Percentiles rank a stretch among this genome's conserved stretches.
phyloP scores from a whole-genome alignment of 371 early-diverging fungal genomes.

The Haplosporangium sp. region DNA sequence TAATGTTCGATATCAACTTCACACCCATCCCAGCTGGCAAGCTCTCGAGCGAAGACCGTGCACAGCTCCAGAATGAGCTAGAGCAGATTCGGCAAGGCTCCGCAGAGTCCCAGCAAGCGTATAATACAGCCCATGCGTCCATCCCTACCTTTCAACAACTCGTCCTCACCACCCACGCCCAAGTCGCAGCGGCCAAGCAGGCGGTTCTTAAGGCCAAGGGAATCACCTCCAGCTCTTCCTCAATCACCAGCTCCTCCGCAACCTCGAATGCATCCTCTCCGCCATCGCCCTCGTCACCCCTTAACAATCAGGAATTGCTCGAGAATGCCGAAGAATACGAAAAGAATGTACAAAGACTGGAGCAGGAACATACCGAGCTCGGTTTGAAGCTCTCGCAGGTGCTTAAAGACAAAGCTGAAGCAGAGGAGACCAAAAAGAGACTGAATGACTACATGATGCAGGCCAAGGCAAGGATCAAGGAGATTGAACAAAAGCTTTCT shows the following conservation, averaged over 20 bases:
- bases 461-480: constrained; percentile 44
- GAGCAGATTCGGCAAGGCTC: constrained; percentile 28
- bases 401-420: constrained; percentile 48
- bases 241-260: constrained; percentile 15
- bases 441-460: constrained; percentile 37
- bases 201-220: constrained; percentile 41
- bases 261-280: constrained; percentile 42
- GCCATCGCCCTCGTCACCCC: constrained; percentile 39
- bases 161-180: constrained; percentile 48
- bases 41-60: constrained; percentile 28
- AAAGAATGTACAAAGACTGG: constrained; percentile 19
- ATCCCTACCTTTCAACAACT: constrained; percentile 47
- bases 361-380: constrained; percentile 37
- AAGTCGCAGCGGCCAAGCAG: constrained; percentile 46
- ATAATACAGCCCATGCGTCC: constrained; percentile 41
- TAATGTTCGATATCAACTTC: constrained; percentile 16
- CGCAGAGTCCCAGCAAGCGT: constrained; percentile 32
- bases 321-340: constrained; percentile 2
- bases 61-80: constrained; percentile 36
- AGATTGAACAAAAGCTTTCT: constrained; percentile 41
- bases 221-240: constrained; percentile 9
- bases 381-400: constrained; percentile 38
- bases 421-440: constrained; percentile 50
- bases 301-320: constrained; percentile 12
- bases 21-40: constrained; percentile 39